Evolutionary conservation across 2,329 filamentous ascomycete genomes (phyloP).

Genomic region (Salinomyces thailandicus): DNA sequence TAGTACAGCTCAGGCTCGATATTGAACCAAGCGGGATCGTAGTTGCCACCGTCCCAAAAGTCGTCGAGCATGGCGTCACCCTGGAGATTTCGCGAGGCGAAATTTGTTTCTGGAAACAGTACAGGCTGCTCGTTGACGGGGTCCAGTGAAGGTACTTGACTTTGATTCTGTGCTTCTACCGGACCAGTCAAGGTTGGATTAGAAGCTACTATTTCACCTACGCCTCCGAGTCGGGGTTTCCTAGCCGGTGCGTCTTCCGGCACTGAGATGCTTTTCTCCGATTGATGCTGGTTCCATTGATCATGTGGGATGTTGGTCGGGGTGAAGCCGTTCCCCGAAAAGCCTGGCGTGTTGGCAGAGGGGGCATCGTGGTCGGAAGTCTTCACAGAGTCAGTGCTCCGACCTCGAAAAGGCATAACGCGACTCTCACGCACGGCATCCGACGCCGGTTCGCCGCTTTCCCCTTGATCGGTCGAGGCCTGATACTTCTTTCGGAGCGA

Average conservation of each 20-base stretch:
- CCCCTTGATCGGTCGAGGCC: conserved; percentile 5
- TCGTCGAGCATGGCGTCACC: conserved; percentile 11
- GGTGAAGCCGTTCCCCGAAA: background rate
- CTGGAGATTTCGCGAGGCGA: conserved; percentile 9
- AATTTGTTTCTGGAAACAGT: conserved; percentile 3
- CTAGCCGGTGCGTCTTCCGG: background rate
- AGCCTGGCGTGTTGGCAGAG: background rate
- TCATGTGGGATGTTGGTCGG: too few species aligned
- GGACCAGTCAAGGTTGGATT: conserved; percentile 1
- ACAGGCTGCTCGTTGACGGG: conserved; percentile 2
- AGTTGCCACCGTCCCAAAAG: conserved; percentile 15
- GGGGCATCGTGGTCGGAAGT: background rate
- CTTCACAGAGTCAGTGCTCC: background rate
- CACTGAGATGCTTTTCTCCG: background rate
- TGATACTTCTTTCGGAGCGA: conserved; percentile 24
- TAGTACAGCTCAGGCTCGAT: conserved; percentile 23
- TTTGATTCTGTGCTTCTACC: background rate
- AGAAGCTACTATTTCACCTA: background rate
- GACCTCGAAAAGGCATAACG: background rate
- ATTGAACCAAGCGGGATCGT: conserved; percentile 24
- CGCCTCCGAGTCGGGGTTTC: background rate
- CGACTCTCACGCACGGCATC: background rate
- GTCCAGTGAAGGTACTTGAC: background rate
- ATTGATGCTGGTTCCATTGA: background rate
- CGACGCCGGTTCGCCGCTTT: conserved; percentile 1